Conservation (phyloP, 371 early-diverging fungal species). For the Mortierella sp. region DNA sequence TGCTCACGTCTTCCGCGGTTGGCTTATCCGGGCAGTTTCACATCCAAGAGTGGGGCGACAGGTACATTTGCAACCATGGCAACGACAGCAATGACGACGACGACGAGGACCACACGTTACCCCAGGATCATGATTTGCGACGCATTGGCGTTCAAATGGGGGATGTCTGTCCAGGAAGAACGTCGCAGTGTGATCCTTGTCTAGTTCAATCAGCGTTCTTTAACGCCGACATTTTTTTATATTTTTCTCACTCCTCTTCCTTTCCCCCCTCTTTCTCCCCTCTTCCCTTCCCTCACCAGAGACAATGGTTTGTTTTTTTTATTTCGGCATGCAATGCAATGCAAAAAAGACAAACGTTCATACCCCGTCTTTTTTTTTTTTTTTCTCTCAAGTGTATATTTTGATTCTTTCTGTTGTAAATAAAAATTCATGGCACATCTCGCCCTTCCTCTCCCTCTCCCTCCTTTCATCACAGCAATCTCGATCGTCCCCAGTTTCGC, state of each 20-base stretch:
- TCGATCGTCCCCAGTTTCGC: slow-evolving; percentile 18
- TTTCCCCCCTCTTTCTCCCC: background rate
- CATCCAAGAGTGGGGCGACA: background rate
- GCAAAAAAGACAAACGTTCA: no score
- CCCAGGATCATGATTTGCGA: slow-evolving; percentile 36
- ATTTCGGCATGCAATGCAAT: no score
- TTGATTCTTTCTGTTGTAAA: no score
- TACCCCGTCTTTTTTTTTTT: no score
- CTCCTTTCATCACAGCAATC: slow-evolving; percentile 6
- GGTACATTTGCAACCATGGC: no score
- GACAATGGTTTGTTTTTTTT: no score
- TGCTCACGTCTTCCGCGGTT: slow-evolving; percentile 33
- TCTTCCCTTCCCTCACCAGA: no score
- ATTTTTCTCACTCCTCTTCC: background rate
- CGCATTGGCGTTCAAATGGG: slow-evolving; percentile 38
- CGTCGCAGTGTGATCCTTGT: slow-evolving; percentile 26
- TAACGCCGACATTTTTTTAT: background rate
- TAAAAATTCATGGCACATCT: no score
- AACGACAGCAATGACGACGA: no score
- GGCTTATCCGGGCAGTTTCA: slow-evolving; percentile 7
- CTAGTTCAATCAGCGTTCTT: slow-evolving; percentile 2
- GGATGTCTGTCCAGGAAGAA: slow-evolving; percentile 26
- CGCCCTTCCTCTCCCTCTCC: no score
- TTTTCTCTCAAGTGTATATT: no score
- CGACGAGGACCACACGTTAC: slow-evolving; percentile 5